Base-by-base conservation (phyloP, 768 basidiomycete species). In the Polyporus arcularius region DNA sequence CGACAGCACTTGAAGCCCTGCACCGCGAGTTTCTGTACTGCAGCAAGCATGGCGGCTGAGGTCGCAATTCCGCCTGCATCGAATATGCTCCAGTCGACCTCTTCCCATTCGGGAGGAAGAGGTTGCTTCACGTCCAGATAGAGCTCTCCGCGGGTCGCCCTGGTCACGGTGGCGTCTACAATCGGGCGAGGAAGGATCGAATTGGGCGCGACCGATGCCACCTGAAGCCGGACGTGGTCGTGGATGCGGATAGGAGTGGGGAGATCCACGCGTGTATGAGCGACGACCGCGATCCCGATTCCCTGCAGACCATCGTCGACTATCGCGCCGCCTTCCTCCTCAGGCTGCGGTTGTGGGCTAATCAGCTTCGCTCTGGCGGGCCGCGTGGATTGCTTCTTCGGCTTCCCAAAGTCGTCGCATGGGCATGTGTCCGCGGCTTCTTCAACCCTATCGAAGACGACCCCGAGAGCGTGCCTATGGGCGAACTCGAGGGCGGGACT, bases 391-490 rank as follows among this genome's bases (percentile, higher is more conserved):
- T 82, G 82, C 51, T 72, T 77, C 60, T 72, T 76, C 4, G 84
- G 82, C 53, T 76, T 74, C 2, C 87, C 87, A 14, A 78, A 73
- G n/a, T 86, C 85, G 60, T 86, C 81, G 57, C 86, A 88, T 8
- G 86, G 86, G 68, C 86, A 89, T 64, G 82, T 79, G 59, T 87
- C 85, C 1, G 80, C 80, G 5, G 86, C 87, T 65, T 88, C 87
- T 64, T 89, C 86, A 1, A 84, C 85, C 12, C 84, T 78, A 60
- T 88, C 87, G 58, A 86, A 86, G 1, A 79, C 80, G 31, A 88
- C 76, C 6, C 79, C 81, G 1, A 88, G 75, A 0, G 82, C 81
- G 38, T 85, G 79, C 53, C 82, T 83, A 64, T 82, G 81, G 1
- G 78, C 80, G 65, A 88, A 85, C n/a, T 69, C 67, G 43, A 72